These are phyloP conservation scores for Cornus suecica DNA, from an alignment of 148 eudicot species.

Conservation along the genomic window DNA sequence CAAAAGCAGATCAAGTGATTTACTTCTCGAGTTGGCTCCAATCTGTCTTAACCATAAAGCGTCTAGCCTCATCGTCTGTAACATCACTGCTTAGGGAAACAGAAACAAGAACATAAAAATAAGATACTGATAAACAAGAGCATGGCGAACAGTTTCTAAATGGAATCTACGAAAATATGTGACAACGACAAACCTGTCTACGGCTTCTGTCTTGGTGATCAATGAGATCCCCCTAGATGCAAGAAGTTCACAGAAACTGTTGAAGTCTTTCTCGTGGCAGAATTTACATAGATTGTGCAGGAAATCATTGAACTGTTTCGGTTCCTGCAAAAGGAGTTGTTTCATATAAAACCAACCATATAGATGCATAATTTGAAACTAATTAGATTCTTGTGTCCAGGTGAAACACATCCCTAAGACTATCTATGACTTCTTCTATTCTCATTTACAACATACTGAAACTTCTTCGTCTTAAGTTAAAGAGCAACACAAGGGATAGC, in stretches of 20 bases:
- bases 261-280: slow-evolving; percentile 51
- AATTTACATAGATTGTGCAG: slow-evolving; percentile 49
- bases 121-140: not conserved
- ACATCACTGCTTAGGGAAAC: slow-evolving; percentile 49
- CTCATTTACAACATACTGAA: not conserved
- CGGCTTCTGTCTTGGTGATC: slow-evolving; percentile 78
- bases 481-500: not conserved
- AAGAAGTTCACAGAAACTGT: slow-evolving; percentile 54
- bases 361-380: too few relatives aligned
- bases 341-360: not conserved
- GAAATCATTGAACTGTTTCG: slow-evolving; percentile 70
- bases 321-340: slow-evolving; percentile 51
- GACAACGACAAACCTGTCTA: slow-evolving; percentile 57
- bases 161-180: not conserved
- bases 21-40: slow-evolving; percentile 11
- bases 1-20: not conserved
- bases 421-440: too few relatives aligned
- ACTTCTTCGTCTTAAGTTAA: not conserved
- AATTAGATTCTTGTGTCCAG: not conserved
- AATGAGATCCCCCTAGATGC: slow-evolving; percentile 53
- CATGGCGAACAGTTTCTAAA: not conserved
- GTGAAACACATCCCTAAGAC: not conserved
- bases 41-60: slow-evolving; percentile 32
- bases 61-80: slow-evolving; percentile 54
- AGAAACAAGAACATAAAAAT: not conserved